Evolutionary conservation across 139 green algal species (phyloP), one percentile per base, ranked within the genome.

Genomic region (Diplosphaera chodatii): DNA sequence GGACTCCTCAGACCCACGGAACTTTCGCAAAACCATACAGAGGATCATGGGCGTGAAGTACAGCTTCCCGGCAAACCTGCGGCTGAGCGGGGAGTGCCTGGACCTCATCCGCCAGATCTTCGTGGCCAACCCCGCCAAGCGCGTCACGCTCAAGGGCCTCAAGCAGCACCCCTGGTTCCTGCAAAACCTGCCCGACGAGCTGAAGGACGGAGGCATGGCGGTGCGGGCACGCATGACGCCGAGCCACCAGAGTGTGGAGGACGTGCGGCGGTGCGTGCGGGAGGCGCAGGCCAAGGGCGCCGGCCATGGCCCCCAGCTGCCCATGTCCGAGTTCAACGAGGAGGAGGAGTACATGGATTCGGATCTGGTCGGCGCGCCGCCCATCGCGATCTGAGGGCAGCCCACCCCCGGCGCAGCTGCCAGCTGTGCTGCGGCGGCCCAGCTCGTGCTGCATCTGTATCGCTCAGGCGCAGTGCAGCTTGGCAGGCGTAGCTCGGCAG

Each of bases 21-120:
- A 99, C 80, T 98, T 99, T 80, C 76, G 91, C n/a, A 97, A 97
- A 69, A 98, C 94, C 8, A 99, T 99, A 64, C 88, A 97, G 89
- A 81, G 91, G 68, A 97, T 96, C 79, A 92, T 96, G 87, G 77
- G 79, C n/a, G 92, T 95, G 15, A 90, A 90, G 67, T 97, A 96
- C 78, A 80, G 74, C 68, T 92, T 94, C 68, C 92, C 93, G 23
- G 21, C 78, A 21, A 85, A 81, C 68, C 69, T 96, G 68, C 77
- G 78, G 31, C 80, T 97, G n/a, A 87, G 77, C 8, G 31, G 76
- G 10, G 92, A 97, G 74, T 96, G 91, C 83, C 71, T 88, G 69
- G 89, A 97, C 81, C 84, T 97, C 28, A 85, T 97, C 30, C 65
- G 71, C n/a, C 82, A 85, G 66, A 94, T 96, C 79, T 95, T 97